Evolutionary conservation across 768 basidiomycete species (phyloP).

Genomic region (Lentinula raphanica): DNA sequence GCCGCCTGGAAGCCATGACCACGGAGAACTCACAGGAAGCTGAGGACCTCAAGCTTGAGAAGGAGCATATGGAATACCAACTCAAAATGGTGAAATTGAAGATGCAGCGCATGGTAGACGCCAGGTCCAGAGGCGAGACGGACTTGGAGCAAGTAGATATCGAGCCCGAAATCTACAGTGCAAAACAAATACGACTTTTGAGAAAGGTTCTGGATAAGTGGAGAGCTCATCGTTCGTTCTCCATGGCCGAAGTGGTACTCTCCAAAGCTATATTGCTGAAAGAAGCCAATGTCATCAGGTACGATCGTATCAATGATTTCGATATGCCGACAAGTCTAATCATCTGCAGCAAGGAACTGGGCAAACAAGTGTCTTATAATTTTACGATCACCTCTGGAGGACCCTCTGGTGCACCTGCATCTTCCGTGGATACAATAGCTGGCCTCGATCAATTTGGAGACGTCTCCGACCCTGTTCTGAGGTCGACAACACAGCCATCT

Average conservation of each 20-base stretch:
- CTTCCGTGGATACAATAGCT: conserved; percentile 80
- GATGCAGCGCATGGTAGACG: conserved; percentile 77
- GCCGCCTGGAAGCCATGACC: conserved; percentile 54
- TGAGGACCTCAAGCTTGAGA: conserved; percentile 84
- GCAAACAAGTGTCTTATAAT: conserved; percentile 86
- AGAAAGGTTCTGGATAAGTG: conserved; percentile 81
- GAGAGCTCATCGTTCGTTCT: conserved; percentile 79
- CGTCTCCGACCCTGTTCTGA: conserved; percentile 77
- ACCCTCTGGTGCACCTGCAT: conserved; percentile 70
- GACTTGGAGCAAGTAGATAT: conserved; percentile 58
- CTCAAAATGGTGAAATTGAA: conserved; percentile 73
- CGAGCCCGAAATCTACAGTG: conserved; percentile 80
- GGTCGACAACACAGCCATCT: conserved; percentile 71
- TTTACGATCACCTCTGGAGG: conserved; percentile 87
- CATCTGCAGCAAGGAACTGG: conserved; percentile 67
- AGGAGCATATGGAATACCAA: conserved; percentile 90
- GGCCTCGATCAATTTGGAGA: conserved; percentile 91
- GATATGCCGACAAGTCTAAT: background rate
- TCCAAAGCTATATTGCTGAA: conserved; percentile 82
- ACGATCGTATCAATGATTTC: conserved; percentile 11
- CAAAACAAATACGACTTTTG: conserved; percentile 76
- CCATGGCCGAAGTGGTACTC: conserved; percentile 87
- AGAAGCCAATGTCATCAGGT: conserved; percentile 94
- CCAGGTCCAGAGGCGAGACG: conserved; percentile 69
- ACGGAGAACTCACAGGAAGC: conserved; percentile 53